Evolutionary conservation across 2,329 filamentous ascomycete genomes (phyloP).

Genomic region (Aspergillus chevalieri): DNA sequence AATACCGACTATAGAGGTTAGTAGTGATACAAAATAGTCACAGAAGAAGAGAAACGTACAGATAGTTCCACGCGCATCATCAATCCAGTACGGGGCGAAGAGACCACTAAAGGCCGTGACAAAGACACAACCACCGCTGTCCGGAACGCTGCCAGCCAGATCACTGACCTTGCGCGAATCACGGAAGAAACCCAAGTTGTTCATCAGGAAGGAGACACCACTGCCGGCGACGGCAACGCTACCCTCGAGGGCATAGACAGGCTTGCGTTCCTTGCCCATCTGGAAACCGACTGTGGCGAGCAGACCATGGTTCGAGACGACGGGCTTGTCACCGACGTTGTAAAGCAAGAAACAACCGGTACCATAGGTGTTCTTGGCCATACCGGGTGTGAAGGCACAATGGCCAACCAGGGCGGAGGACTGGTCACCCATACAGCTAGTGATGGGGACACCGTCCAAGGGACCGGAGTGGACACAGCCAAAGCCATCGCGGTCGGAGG

Average conservation of each 20-base stretch:
- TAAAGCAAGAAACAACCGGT: conserved; percentile 87
- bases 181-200: conserved; percentile 59
- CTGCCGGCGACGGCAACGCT: conserved; percentile 77
- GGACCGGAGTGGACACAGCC: conserved; percentile 60
- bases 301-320: conserved; percentile 76
- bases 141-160: conserved; percentile 57
- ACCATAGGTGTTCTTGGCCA: conserved; percentile 86
- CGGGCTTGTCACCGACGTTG: conserved; percentile 78
- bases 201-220: conserved; percentile 68
- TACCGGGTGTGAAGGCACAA: conserved; percentile 72
- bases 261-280: conserved; percentile 62
- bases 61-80: conserved; percentile 82
- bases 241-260: conserved; percentile 75
- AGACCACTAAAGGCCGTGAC: conserved; percentile 88
- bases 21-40: too few species aligned
- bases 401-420: conserved; percentile 81
- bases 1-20: conserved; percentile 56
- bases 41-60: conserved; percentile 46
- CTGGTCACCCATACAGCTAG: conserved; percentile 82
- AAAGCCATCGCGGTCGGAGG: conserved; percentile 67
- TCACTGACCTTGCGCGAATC: conserved; percentile 59
- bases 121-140: conserved; percentile 79
- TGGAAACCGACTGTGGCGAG: conserved; percentile 84
- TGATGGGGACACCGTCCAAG: conserved; percentile 65
- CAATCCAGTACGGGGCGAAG: conserved; percentile 92